Conservation (phyloP, 352 stramenopile species). For the Phytophthora litchii region DNA sequence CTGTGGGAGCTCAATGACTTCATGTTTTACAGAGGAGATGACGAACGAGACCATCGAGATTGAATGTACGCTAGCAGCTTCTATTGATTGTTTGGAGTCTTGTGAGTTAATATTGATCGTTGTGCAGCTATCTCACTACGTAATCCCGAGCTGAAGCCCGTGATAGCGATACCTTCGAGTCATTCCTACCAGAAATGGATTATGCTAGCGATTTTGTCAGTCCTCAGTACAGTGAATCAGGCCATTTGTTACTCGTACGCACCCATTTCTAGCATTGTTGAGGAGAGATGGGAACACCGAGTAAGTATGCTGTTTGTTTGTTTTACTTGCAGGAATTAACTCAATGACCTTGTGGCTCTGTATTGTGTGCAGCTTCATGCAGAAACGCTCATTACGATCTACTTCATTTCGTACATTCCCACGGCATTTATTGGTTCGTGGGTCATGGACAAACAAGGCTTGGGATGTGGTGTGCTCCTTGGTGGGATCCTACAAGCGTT, state of each 20-base stretch:
- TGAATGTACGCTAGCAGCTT: slow-evolving; percentile 8
- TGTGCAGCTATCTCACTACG: slow-evolving; percentile 5
- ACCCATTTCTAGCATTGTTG: slow-evolving; percentile 59
- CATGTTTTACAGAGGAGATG: neutral
- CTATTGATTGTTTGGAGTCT: neutral
- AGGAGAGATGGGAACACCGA: slow-evolving; percentile 52
- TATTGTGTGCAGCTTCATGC: slow-evolving; percentile 48
- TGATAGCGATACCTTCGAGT: neutral
- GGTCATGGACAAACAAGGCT: slow-evolving; percentile 72
- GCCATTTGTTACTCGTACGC: slow-evolving; percentile 80
- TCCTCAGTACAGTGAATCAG: slow-evolving; percentile 45
- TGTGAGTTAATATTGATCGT: neutral
- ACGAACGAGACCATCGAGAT: slow-evolving; percentile 14
- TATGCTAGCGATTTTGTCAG: slow-evolving; percentile 66
- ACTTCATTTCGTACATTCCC: slow-evolving; percentile 78
- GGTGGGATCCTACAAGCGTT: slow-evolving; percentile 56
- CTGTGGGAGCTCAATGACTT: neutral
- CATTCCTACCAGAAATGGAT: slow-evolving; percentile 50
- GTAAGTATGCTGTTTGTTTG: slow-evolving; percentile 21
- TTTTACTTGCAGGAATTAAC: neutral
- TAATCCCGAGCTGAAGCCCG: neutral
- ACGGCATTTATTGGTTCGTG: slow-evolving; percentile 76
- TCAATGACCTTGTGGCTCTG: neutral
- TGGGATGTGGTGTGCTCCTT: slow-evolving; percentile 65
- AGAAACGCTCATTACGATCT: slow-evolving; percentile 74